Conservation (phyloP, 1,284 basidiomycete species). For the Tremellales sp. region DNA sequence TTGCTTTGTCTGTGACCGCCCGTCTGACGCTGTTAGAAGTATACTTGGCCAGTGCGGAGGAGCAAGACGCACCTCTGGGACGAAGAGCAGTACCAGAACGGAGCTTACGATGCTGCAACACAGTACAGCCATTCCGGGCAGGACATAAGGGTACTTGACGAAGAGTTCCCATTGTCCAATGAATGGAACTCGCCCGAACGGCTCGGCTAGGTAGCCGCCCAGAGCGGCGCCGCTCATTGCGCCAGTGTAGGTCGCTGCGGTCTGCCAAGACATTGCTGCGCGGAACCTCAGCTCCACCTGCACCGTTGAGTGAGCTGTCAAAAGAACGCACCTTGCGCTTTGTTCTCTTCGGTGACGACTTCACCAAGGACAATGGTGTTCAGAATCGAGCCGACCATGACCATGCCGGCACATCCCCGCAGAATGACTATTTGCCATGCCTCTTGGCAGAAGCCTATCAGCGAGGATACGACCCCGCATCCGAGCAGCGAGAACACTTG, state of each 20-base stretch:
- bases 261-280: background rate
- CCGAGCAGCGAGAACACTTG: background rate
- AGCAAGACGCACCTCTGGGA: background rate
- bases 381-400: background rate
- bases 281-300: background rate
- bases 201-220: background rate
- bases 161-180: background rate
- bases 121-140: background rate
- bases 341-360: background rate
- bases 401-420: background rate
- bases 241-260: background rate
- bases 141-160: background rate
- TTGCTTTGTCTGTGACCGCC: background rate
- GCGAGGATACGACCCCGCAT: background rate
- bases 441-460: background rate
- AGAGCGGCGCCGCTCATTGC: background rate
- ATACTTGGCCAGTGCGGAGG: background rate
- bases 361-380: background rate
- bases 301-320: background rate
- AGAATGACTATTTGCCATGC: background rate
- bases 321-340: background rate
- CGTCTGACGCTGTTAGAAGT: background rate
- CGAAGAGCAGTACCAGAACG: no score
- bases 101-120: background rate
- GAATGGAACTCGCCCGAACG: background rate